phyloP scores from a whole-genome alignment of 495 filamentous ascomycete genomes.

The Hyaloscypha variabilis region DNA sequence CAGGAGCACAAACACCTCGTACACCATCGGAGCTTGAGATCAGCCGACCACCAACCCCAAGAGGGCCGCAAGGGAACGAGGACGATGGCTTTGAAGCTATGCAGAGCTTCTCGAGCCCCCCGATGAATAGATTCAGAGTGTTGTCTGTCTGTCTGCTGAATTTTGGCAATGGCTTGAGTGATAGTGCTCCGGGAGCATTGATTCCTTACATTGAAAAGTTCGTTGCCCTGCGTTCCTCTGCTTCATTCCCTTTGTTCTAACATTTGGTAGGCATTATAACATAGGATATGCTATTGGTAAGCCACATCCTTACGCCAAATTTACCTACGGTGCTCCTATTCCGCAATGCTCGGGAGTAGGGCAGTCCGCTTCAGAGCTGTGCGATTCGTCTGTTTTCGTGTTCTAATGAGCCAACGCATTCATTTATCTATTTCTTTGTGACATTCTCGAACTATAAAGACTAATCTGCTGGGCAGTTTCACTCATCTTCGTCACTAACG shows the following conservation, averaged over 20 bases:
- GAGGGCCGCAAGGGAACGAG: conserved; percentile 27
- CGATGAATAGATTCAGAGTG: conserved; percentile 54
- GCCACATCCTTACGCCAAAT: too few relatives aligned
- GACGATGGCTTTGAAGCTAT: conserved; percentile 43
- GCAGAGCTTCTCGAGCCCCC: conserved; percentile 54
- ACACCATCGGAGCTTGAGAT: conserved; percentile 56
- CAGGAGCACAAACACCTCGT: conserved; percentile 39
- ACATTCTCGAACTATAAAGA: too few relatives aligned
- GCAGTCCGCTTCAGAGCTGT: too few relatives aligned
- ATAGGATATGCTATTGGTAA: conserved; percentile 68
- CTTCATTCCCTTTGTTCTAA: conserved; percentile 19
- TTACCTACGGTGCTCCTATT: too few relatives aligned
- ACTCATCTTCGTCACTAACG: conserved; percentile 78
- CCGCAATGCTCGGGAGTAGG: too few relatives aligned
- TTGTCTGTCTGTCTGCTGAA: conserved; percentile 51
- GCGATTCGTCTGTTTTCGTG: too few relatives aligned
- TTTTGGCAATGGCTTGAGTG: conserved; percentile 61
- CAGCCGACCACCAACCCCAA: conserved; percentile 50
- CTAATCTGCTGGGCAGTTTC: conserved; percentile 45
- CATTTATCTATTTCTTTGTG: too few relatives aligned
- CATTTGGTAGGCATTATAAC: conserved; percentile 55
- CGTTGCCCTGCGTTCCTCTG: not conserved
- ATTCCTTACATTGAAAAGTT: conserved; percentile 70
- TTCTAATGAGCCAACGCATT: too few relatives aligned
- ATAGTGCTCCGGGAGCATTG: conserved; percentile 63